phyloP scores from a whole-genome alignment of 257 asterid genomes.

The Solanum pimpinellifolium region DNA sequence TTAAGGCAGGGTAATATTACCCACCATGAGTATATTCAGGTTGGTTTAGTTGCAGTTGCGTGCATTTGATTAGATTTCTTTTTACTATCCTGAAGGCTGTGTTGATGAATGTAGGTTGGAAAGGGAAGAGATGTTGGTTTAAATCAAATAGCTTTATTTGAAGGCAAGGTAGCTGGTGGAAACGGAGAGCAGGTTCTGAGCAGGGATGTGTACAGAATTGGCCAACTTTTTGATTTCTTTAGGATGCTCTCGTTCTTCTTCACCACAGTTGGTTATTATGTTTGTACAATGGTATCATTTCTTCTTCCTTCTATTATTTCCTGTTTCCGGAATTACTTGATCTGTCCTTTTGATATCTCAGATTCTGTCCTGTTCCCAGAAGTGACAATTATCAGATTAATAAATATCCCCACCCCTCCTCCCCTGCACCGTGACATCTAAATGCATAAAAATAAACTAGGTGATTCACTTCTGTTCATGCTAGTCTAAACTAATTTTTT shows the following conservation, averaged over 20 bases:
- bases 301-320: not conserved
- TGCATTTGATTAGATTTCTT: not conserved
- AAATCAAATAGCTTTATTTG: conserved; percentile 94
- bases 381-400: not conserved
- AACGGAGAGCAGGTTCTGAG: conserved; percentile 99
- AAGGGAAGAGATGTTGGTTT: conserved; percentile 99
- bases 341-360: not conserved
- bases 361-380: not conserved
- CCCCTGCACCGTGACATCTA: not conserved
- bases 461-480: not conserved
- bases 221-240: conserved; percentile 93
- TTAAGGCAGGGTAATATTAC: conserved; percentile 96
- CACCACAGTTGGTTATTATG: conserved; percentile 93
- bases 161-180: conserved; percentile 99
- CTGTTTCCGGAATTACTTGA: not conserved
- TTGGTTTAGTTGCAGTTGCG: not conserved
- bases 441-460: not conserved
- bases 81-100: conserved; percentile 3
- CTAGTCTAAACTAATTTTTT: not conserved
- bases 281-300: conserved; percentile 85
- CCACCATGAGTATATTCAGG: conserved; percentile 86
- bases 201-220: conserved; percentile 94
- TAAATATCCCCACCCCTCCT: not conserved
- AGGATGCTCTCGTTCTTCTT: conserved; percentile 91
- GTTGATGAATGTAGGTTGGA: conserved; percentile 64